These are phyloP conservation scores for Lonicera japonica DNA, from an alignment of 129 eudicot genomes.

Conservation along the genomic window DNA sequence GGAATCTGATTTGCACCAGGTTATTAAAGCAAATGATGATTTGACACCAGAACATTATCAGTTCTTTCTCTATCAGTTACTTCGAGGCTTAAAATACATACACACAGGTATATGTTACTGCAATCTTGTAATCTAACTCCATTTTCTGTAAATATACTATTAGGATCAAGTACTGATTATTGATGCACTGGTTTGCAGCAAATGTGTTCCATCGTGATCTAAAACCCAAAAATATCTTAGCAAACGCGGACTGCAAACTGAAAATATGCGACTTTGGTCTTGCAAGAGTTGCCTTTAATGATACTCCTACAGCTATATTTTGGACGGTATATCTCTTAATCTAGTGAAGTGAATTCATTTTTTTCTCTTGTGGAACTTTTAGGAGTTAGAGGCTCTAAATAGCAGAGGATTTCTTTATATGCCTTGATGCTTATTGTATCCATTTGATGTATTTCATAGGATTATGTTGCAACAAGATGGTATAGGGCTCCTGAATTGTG, in stretches of 20 bases:
- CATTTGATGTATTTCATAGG: conserved; percentile 32
- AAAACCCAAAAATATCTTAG: conserved; percentile 88
- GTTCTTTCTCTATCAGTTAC: conserved; percentile 91
- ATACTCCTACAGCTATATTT: conserved; percentile 94
- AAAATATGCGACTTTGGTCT: conserved; percentile 95
- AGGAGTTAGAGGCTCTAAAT: neutral
- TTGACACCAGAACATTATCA: conserved; percentile 94
- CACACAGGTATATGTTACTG: conserved; percentile 63
- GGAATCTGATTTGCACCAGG: conserved; percentile 97
- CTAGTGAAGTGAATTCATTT: neutral
- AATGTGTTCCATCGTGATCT: conserved; percentile 89
- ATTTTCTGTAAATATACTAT: conserved; percentile 2
- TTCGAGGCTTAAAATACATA: conserved; percentile 85
- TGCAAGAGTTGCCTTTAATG: conserved; percentile 97
- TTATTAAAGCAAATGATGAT: conserved; percentile 94
- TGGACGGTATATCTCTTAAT: conserved; percentile 70
- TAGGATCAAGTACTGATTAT: conserved; percentile 14
- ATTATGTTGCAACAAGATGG: conserved; percentile 98
- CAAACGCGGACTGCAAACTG: conserved; percentile 91
- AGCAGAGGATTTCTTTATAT: neutral
- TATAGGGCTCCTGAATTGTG: conserved; percentile 98
- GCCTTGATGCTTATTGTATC: neutral
- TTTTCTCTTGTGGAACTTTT: neutral
- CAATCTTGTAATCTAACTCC: neutral
- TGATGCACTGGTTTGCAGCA: conserved; percentile 41